Percentiles rank a stretch among this genome's conserved stretches.
Conservation (phyloP, 2,329 filamentous ascomycete species). For the Cordyceps fumosorosea region DNA sequence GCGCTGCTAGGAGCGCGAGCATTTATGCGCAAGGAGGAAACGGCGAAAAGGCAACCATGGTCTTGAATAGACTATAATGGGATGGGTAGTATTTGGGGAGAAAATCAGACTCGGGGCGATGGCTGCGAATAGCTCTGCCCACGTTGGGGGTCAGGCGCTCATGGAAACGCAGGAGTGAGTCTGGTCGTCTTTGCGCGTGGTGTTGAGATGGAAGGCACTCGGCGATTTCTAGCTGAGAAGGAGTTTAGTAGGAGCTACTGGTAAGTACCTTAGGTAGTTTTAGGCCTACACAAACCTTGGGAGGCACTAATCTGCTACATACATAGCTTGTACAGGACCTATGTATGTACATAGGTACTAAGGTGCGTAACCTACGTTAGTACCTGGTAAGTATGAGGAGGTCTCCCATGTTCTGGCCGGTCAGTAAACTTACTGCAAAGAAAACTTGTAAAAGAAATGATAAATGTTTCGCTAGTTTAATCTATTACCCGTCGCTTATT, state of each 20-base stretch:
- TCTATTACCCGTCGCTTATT: too few species aligned
- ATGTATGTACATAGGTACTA: too few species aligned
- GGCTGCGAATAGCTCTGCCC: neutral
- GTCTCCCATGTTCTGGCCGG: too few species aligned
- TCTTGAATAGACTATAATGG: neutral
- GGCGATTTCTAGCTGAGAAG: neutral
- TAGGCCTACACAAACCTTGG: too few species aligned
- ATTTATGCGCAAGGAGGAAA: neutral
- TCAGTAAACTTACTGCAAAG: too few species aligned
- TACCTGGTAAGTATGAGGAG: too few species aligned
- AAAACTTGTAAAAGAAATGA: too few species aligned
- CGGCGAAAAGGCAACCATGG: neutral
- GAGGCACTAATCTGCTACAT: too few species aligned
- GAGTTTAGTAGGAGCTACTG: neutral
- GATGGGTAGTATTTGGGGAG: neutral
- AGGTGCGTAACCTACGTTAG: too few species aligned
- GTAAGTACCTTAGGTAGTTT: too few species aligned
- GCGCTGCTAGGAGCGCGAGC: neutral
- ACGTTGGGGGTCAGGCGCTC: slow-evolving; percentile 1
- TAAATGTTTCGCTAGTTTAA: too few species aligned
- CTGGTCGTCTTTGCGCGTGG: slow-evolving; percentile 3
- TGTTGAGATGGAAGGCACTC: neutral
- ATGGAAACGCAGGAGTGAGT: neutral
- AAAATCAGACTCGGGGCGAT: neutral
- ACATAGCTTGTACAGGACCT: too few species aligned